phyloP scores from a whole-genome alignment of 148 eudicot genomes.

The Silene conica region DNA sequence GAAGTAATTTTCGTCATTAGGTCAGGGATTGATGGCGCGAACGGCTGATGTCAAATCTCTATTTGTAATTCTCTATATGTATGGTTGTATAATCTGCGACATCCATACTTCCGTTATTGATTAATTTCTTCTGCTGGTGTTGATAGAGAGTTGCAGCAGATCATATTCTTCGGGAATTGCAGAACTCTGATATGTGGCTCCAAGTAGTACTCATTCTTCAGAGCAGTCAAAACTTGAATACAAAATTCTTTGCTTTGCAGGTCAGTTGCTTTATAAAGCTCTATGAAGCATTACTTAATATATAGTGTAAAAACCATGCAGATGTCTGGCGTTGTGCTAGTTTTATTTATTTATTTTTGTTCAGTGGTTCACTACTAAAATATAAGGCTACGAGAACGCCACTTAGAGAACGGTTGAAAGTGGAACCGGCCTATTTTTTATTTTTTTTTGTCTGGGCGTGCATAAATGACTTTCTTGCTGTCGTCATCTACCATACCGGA shows the following conservation, averaged over 20 bases:
- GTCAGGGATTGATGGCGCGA: too few species aligned
- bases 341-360: too few species aligned
- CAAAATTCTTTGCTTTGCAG: conserved; percentile 95
- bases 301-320: background rate
- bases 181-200: conserved; percentile 96
- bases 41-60: too few species aligned
- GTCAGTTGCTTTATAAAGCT: conserved; percentile 32
- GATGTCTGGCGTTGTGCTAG: background rate
- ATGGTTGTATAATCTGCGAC: too few species aligned
- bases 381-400: too few species aligned
- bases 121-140: conserved; percentile 3
- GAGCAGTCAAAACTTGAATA: conserved; percentile 69
- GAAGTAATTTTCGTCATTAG: too few species aligned
- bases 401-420: too few species aligned
- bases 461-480: too few species aligned
- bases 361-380: too few species aligned
- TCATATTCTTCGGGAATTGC: conserved; percentile 84
- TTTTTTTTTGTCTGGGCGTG: too few species aligned
- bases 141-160: conserved; percentile 92
- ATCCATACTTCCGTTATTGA: background rate
- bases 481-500: conserved; percentile 90
- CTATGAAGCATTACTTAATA: background rate
- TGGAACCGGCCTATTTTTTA: too few species aligned
- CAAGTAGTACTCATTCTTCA: conserved; percentile 98
- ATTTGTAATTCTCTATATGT: too few species aligned